Conservation (phyloP, 2,329 filamentous ascomycete species). For the Nigrospora osmanthi region DNA sequence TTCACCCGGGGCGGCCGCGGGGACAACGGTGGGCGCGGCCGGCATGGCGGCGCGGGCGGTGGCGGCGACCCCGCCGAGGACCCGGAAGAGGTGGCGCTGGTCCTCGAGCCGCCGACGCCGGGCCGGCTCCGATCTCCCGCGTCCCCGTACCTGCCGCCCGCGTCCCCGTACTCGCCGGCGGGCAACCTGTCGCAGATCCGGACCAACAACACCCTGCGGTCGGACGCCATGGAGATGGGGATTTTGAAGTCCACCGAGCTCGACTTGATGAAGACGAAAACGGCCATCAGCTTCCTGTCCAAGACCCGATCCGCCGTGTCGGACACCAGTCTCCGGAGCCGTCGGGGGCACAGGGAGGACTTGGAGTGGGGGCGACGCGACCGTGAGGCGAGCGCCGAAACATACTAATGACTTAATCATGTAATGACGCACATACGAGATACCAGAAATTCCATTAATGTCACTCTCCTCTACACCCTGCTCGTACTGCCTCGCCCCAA, state of each 20-base stretch:
- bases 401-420: conserved; percentile 1
- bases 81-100: background rate
- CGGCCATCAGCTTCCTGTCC: conserved; percentile 4
- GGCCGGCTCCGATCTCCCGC: background rate
- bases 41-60: background rate
- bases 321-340: background rate
- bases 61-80: background rate
- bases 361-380: conserved; percentile 3
- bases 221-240: conserved; percentile 4
- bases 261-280: conserved; percentile 4
- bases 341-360: conserved; percentile 1
- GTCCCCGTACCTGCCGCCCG: background rate
- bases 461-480: no score
- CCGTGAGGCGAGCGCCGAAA: conserved; percentile 3
- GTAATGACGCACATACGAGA: background rate
- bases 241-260: conserved; percentile 2
- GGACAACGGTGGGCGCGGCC: background rate
- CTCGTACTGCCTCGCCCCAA: no score
- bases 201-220: conserved; percentile 4
- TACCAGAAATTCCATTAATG: no score
- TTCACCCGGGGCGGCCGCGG: background rate
- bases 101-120: background rate
- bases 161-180: background rate
- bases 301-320: conserved; percentile 4
- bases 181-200: conserved; percentile 1